These are phyloP conservation scores for Rhodocollybia butyracea DNA, from an alignment of 768 basidiomycete genomes.

Conservation along the genomic window DNA sequence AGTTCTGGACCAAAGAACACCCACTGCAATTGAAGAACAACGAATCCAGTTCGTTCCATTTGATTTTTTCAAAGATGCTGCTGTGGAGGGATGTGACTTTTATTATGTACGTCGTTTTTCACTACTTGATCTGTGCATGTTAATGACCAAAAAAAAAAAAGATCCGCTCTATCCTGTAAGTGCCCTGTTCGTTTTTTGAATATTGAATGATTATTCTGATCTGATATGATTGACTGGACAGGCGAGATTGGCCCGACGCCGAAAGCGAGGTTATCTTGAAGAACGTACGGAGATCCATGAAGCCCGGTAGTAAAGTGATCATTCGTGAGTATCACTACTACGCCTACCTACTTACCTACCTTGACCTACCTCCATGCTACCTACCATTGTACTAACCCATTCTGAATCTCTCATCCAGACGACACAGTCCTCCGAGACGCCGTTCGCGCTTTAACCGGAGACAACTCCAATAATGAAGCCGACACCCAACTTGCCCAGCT, in stretches of 20 bases:
- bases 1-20: conserved; percentile 29
- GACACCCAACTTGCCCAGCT: background rate
- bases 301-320: conserved; percentile 28
- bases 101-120: conserved; percentile 33
- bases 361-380: background rate
- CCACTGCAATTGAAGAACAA: conserved; percentile 33
- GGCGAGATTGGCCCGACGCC: conserved; percentile 41
- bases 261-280: conserved; percentile 32
- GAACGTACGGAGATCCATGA: conserved; percentile 33
- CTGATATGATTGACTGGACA: conserved; percentile 8
- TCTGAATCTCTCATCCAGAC: conserved; percentile 20
- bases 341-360: background rate
- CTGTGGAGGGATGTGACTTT: conserved; percentile 32
- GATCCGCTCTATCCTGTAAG: conserved; percentile 35
- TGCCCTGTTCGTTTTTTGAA: conserved; percentile 1
- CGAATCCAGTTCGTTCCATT: conserved; percentile 34
- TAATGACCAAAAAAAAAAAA: conserved; percentile 8
- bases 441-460: conserved; percentile 9
- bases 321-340: conserved; percentile 39
- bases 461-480: background rate
- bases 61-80: conserved; percentile 36
- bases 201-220: background rate
- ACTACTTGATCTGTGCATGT: background rate
- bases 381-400: background rate
- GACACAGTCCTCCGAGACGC: conserved; percentile 34